Base-by-base conservation (phyloP, 106 monocot genomes). In the Apostasia ramifera region DNA sequence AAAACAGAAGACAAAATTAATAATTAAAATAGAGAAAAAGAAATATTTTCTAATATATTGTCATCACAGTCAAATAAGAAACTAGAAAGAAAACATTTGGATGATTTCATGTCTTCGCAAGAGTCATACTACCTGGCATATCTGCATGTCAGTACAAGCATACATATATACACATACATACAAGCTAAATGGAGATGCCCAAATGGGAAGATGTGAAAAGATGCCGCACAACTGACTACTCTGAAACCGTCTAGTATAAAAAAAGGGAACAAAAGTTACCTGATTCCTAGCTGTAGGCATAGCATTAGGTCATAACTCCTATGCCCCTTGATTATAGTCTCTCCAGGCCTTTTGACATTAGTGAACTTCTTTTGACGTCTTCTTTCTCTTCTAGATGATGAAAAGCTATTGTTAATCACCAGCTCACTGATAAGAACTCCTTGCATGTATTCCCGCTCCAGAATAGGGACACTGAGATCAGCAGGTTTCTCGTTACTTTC, bases 291-390 rank as follows among this genome's bases (percentile, higher is more conserved):
- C 76, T 88, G 88, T 61, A 88, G 71, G 73, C 84, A 81, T 64
- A 88, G 88, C 88, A 88, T 88, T 74, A 88, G 64, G 78, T 88
- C 83, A 78, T 88, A 88, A 70, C 88, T 88, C 63, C 84, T 72
- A 38, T 88, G 88, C 45, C 88, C 88, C 73, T 88, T 88, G 56
- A 88, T 83, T 72, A 88, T 88, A 14, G 88, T 67, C 65, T 84
- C 81, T n/a, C 88, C 88, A 44, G 83, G 84, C 66, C 41, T 77
- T 81, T 88, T 84, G 43, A 79, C 68, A 57, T 78, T 78, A 60
- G 65, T 75, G 13, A 83, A 78, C 70, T 79, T 81, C 68, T 79
- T 84, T 47, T 79, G 81, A 57, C 81, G 81, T 59, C 73, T 77
- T 70, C 51, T 83, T 50, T 37, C 70, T 73, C 73, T 81, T 84